Base-by-base conservation (phyloP, 371 early-diverging fungal species). In the Mortierella polycephala region DNA sequence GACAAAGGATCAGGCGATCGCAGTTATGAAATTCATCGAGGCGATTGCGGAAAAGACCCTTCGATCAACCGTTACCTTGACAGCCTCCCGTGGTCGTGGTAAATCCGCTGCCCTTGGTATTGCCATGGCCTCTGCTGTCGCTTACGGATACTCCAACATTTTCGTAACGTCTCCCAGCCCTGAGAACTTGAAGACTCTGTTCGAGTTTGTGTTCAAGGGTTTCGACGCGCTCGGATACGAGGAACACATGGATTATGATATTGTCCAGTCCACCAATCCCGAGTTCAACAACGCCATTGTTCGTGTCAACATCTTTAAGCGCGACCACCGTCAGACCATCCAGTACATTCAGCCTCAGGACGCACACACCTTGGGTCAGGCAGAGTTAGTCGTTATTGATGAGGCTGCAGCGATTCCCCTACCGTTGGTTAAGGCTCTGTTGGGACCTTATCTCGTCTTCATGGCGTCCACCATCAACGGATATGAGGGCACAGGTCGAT, bases 401-500 rank as follows among this genome's bases (percentile, higher is more conserved):
- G 99, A 99, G 87, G 99, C 99, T 23, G 99, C 99, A 18, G 99
- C 99, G 21, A 98, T 99, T 82, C 99, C 99, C 46, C 84, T 99
- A 60, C 95, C 99, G 7, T 66, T 95, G 52, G 98, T 99, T 9
- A 93, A 92, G 81, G 91, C 91, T 42, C 88, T 99, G 39, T 82
- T 99, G 64, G 98, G 98, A 37, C 95, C 96, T 21, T 98, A 98
- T 81, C 88, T 98, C 13, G 96, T 98, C 14, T 97, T 99, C 69
- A 96, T 99, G 96, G 96, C 99, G 0, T 98, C 99, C 11, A 99
- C 99, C 42, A 96, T 98, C 75, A 97, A 97, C 80, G 99, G 99
- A 58, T 99, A 99, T 84, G 99, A 99, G 88, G 99, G 99, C 63
- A 99, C 99, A 1, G 99, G 99, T 44, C 91, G 99, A 57, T 96